Evolutionary conservation across 768 basidiomycete species (phyloP).

Genomic region (Pleurotus eryngii): DNA sequence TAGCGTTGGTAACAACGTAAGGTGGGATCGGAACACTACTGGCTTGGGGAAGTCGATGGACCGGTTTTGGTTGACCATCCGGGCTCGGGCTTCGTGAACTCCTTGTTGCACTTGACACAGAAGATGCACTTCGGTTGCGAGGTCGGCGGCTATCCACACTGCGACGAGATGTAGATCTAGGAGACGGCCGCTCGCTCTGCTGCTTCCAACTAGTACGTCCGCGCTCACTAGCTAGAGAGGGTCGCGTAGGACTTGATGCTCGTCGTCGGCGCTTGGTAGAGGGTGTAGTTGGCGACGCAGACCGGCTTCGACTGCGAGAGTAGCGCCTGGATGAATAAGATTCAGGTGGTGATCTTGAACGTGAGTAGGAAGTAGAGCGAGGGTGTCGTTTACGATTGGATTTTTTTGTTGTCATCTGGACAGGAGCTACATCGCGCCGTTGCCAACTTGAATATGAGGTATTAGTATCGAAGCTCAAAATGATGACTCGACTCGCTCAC

Average conservation of each 20-base stretch:
- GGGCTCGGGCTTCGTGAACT: constrained; percentile 60
- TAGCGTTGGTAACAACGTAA: constrained; percentile 11
- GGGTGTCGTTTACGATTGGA: constrained; percentile 34
- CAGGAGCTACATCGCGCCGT: constrained; percentile 46
- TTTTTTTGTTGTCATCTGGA: constrained; percentile 30
- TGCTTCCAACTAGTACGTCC: constrained; percentile 33
- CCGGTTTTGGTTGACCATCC: constrained; percentile 44
- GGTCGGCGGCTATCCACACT: constrained; percentile 30
- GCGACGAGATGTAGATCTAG: constrained; percentile 41
- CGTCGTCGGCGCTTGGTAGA: constrained; percentile 51
- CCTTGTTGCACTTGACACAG: constrained; percentile 54
- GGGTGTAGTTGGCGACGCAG: constrained; percentile 53
- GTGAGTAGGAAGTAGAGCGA: constrained; percentile 54
- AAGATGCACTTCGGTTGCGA: constrained; percentile 50
- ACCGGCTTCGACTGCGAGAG: constrained; percentile 62
- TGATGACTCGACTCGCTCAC: constrained; percentile 36
- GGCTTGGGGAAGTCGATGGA: constrained; percentile 60
- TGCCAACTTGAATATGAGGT: constrained; percentile 51
- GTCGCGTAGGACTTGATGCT: constrained; percentile 43
- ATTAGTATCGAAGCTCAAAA: constrained; percentile 1
- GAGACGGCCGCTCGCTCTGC: constrained; percentile 18
- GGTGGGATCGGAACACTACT: constrained; percentile 29
- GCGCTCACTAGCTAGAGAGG: constrained; percentile 39
- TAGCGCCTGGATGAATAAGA: constrained; percentile 66
- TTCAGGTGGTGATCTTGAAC: constrained; percentile 58